These are phyloP conservation scores for Ogataea glucozyma DNA, from an alignment of 805 yeast genomes.

Conservation along the genomic window DNA sequence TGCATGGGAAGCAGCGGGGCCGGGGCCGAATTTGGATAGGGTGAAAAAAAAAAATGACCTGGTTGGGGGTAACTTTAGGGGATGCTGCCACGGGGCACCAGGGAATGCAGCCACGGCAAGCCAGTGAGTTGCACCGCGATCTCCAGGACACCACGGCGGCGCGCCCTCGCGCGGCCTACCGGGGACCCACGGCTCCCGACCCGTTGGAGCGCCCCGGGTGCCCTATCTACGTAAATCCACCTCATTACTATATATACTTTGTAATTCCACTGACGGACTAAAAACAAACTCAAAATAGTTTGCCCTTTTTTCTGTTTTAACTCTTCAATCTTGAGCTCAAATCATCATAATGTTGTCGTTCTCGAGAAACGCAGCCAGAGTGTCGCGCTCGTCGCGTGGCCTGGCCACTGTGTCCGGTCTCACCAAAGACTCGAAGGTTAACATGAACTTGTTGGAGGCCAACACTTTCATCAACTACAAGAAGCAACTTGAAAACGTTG, in stretches of 20 bases:
- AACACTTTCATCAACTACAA: conserved; percentile 90
- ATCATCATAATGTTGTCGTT: conserved; percentile 32
- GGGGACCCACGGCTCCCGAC: no score
- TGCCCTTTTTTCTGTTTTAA: conserved; percentile 1
- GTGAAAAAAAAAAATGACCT: no score
- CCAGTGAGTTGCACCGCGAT: background rate
- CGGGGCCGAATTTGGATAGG: conserved; percentile 4
- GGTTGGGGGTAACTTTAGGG: no score
- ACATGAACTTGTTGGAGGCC: conserved; percentile 62
- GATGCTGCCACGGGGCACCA: background rate
- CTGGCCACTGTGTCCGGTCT: conserved; percentile 52
- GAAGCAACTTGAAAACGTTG: conserved; percentile 83
- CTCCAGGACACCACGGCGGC: background rate
- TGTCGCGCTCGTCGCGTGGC: conserved; percentile 41
- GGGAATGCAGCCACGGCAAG: background rate
- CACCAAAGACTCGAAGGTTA: conserved; percentile 56
- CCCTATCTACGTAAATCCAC: no score
- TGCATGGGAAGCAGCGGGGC: conserved; percentile 3
- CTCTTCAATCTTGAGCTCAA: background rate
- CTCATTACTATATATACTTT: conserved; percentile 5
- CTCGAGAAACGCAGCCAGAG: conserved; percentile 31
- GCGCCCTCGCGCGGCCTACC: background rate
- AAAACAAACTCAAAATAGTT: background rate
- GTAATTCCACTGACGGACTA: conserved; percentile 6
- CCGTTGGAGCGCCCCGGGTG: no score